Base-by-base conservation (phyloP, 768 basidiomycete genomes). In the Dacryopinax primogenitus region DNA sequence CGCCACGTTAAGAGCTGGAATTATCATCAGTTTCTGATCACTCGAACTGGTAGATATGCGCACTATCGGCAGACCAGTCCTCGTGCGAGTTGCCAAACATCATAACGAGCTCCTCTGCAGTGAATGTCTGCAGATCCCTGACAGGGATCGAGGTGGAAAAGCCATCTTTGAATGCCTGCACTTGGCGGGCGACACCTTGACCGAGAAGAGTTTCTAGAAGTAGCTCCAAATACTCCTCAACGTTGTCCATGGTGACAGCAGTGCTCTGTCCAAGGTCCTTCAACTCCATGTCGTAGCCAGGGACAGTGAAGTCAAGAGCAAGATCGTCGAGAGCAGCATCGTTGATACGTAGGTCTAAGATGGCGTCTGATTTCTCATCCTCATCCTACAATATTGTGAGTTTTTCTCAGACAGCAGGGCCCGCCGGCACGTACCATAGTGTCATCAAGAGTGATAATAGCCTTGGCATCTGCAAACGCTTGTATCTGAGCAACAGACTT, bases 101-200 rank as follows among this genome's bases (percentile, higher is more conserved):
- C 83, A 95, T 89, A 16, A 89, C 88, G n/a, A 99, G 77, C 74
- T 99, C 96, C 66, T 96, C 91, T 3, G 91, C 83, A 36, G 94
- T 88, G 77, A 99, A 99, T 4, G 91, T 89, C 69, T 88, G 85
- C 33, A 99, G 78, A 71, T 99, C 94, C 30, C 81, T 78, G 51
- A 98, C 85, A 3, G 95, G 90, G 81, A 99, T 98, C 33, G 98
- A 93, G 73, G 93, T 92, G 1, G 91, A 92, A 75, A 95, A 95
- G 0, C 92, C 95, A 68, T 93, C 90, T 68, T 86, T 82, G 84
- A 99, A 97, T 1, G 93, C 92, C 71, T 87, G 85, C 6, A 88
- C 88, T 76, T 96, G 93, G 0, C 83, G 76, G 63, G 81, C 78
- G 21, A 86, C 82, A 1, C 94, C 93, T 63, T 84, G 83, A 0